Conservation (phyloP, 202 grass and related monocot species). For the Digitaria exilis region DNA sequence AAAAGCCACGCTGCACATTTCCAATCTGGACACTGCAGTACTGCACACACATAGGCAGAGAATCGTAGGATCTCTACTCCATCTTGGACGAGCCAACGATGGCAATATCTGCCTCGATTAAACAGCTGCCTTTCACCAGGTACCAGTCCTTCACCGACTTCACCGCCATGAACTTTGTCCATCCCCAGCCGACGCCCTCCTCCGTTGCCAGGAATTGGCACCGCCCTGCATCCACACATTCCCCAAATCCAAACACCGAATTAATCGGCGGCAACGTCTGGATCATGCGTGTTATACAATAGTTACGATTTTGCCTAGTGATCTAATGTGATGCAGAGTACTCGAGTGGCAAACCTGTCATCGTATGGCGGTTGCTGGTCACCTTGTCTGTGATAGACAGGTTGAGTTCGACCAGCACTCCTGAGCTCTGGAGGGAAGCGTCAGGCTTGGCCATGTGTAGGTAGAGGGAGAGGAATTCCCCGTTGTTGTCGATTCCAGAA, state of each 20-base stretch:
- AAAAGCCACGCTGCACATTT: neutral
- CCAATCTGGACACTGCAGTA: neutral
- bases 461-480: constrained; percentile 36
- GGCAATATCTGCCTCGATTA: constrained; percentile 33
- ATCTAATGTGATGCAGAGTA: neutral
- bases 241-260: neutral
- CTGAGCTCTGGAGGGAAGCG: neutral
- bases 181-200: constrained; percentile 23
- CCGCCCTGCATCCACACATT: neutral
- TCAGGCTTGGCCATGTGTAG: constrained; percentile 15
- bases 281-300: neutral
- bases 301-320: neutral
- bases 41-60: neutral
- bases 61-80: neutral
- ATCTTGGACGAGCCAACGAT: constrained; percentile 7
- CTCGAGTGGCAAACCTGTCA: neutral
- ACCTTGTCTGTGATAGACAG: constrained; percentile 30
- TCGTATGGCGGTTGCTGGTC: neutral
- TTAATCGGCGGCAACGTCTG: neutral
- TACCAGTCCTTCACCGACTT: constrained; percentile 13
- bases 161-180: constrained; percentile 21
- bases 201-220: neutral
- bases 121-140: constrained; percentile 34
- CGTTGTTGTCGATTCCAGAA: neutral
- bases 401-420: constrained; percentile 1